phyloP scores from a whole-genome alignment of 2,329 filamentous ascomycete species.

The Claviceps capensis region DNA sequence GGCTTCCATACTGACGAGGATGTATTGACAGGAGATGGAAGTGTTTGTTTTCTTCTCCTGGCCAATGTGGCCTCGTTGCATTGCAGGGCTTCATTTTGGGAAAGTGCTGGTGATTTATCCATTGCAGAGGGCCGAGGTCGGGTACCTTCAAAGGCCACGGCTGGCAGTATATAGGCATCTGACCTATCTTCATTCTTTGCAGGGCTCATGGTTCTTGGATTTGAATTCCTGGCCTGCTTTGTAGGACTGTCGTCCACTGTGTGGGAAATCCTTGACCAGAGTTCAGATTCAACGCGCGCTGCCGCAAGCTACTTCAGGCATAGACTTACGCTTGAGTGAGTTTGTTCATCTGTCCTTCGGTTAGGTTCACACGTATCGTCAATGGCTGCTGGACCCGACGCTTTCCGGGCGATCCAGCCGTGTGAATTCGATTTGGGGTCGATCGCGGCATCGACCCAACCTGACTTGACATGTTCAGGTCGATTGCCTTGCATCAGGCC shows the following conservation, averaged over 20 bases:
- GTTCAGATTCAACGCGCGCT: background rate
- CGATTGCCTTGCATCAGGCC: background rate
- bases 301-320: background rate
- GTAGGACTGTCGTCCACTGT: slow-evolving; percentile 16
- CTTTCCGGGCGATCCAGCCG: slow-evolving; percentile 18
- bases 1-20: slow-evolving; percentile 2
- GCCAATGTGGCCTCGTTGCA: background rate
- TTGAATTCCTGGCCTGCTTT: slow-evolving; percentile 8
- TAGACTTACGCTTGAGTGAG: slow-evolving; percentile 30
- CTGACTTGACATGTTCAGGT: background rate
- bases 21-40: slow-evolving; percentile 2
- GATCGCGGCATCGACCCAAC: background rate
- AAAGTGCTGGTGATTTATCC: background rate
- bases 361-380: slow-evolving; percentile 34
- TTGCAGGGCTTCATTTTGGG: background rate
- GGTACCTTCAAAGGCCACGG: background rate
- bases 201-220: background rate
- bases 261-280: slow-evolving; percentile 18
- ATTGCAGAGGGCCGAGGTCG: background rate
- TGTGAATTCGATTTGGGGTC: slow-evolving; percentile 16
- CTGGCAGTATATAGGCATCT: background rate
- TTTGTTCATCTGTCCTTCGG: slow-evolving; percentile 33
- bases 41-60: slow-evolving; percentile 1
- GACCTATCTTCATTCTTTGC: slow-evolving; percentile 1
- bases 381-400: slow-evolving; percentile 23